Percentiles rank a stretch among this genome's conserved stretches.
Conservation (phyloP, 2,329 filamentous ascomycete species). For the Ceratocystiopsis sp. region DNA sequence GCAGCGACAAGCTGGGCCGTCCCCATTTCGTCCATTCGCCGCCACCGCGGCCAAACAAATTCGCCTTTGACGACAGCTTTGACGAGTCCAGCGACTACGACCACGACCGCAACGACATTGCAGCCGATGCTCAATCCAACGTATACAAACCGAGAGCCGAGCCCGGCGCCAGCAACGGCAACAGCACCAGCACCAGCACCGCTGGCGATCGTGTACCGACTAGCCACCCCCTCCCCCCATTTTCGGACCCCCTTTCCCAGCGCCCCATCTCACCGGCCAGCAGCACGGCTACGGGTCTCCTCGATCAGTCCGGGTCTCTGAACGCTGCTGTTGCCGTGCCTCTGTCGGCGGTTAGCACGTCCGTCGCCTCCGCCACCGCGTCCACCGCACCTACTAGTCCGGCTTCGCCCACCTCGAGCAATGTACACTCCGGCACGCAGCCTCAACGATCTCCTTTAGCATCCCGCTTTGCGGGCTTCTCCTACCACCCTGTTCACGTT, state of each 20-base stretch:
- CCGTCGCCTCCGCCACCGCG: conserved; percentile 4
- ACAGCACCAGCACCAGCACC: neutral
- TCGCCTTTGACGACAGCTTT: conserved; percentile 6
- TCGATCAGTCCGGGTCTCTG: too few species aligned
- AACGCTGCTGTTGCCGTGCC: neutral
- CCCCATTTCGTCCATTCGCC: too few species aligned
- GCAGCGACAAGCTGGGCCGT: too few species aligned
- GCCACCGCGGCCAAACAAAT: neutral
- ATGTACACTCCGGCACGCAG: conserved; percentile 1
- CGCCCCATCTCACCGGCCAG: conserved; percentile 29
- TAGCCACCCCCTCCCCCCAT: conserved; percentile 17
- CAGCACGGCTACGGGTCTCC: conserved; percentile 5
- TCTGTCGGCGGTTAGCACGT: conserved; percentile 2
- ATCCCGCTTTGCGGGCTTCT: conserved; percentile 15
- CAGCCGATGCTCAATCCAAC: too few species aligned
- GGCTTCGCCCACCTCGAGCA: conserved; percentile 1
- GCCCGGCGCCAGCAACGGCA: neutral
- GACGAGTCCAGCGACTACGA: conserved; percentile 3
- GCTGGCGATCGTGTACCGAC: conserved; percentile 4
- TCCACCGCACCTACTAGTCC: conserved; percentile 9
- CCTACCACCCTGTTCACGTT: conserved; percentile 14
- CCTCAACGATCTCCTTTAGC: conserved; percentile 3
- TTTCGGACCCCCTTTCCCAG: conserved; percentile 16
- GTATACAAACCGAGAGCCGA: too few species aligned
- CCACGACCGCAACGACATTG: neutral